These are phyloP conservation scores for Phaeodactylum tricornutum DNA, from an alignment of 108 stramenopile species.

Conservation along the genomic window DNA sequence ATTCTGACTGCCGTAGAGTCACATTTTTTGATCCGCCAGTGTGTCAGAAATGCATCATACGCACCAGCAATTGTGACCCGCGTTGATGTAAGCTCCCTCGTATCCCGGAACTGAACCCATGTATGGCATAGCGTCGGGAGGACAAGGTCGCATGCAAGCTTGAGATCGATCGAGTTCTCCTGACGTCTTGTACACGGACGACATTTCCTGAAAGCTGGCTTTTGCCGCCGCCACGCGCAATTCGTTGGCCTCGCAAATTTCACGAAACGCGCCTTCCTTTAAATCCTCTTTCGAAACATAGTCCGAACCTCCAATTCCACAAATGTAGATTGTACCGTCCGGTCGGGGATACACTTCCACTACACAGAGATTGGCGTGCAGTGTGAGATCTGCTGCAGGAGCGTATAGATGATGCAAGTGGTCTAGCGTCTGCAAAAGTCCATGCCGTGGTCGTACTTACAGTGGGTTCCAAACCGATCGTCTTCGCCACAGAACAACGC, in stretches of 20 bases:
- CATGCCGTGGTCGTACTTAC: constrained; percentile 28
- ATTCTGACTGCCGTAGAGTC: too few relatives aligned
- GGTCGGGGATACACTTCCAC: constrained; percentile 83
- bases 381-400: too few relatives aligned
- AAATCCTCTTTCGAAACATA: constrained; percentile 79
- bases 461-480: constrained; percentile 68
- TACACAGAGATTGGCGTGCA: too few relatives aligned
- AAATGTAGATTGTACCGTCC: constrained; percentile 87
- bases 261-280: constrained; percentile 69
- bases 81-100: constrained; percentile 80
- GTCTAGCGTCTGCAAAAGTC: background rate
- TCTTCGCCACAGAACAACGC: constrained; percentile 96
- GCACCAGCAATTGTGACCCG: constrained; percentile 95
- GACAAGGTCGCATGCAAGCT: constrained; percentile 70
- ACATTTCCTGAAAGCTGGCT: constrained; percentile 61
- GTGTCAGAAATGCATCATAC: background rate
- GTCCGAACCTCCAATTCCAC: constrained; percentile 91
- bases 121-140: constrained; percentile 87
- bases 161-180: constrained; percentile 50
- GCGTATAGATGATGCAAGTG: too few relatives aligned
- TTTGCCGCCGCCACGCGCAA: constrained; percentile 72
- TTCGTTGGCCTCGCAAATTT: constrained; percentile 63
- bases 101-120: constrained; percentile 83
- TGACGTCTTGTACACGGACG: constrained; percentile 31
- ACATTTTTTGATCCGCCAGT: too few relatives aligned